Evolutionary conservation across 352 stramenopile species (phyloP).

Genomic region (Elongisporangium anandrum): DNA sequence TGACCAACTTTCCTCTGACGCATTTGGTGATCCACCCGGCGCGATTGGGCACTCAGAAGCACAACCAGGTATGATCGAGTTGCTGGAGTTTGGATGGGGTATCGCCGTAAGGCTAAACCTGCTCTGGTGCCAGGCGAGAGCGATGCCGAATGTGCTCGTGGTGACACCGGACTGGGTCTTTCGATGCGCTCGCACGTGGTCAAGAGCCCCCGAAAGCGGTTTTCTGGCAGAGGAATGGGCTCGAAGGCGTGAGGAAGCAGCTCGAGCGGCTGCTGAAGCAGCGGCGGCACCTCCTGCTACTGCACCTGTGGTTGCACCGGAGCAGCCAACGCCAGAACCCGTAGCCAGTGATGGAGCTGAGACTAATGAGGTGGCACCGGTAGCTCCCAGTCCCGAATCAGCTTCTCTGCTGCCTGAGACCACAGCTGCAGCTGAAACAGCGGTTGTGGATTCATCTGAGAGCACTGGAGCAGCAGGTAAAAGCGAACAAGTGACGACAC

Average conservation of each 20-base stretch:
- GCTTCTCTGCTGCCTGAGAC: slow-evolving; percentile 8
- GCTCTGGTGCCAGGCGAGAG: slow-evolving; percentile 34
- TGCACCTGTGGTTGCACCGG: neutral
- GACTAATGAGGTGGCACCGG: neutral
- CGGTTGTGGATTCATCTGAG: neutral
- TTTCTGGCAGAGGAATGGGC: slow-evolving; percentile 71
- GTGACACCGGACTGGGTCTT: slow-evolving; percentile 81
- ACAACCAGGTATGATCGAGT: slow-evolving; percentile 38
- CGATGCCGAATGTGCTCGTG: slow-evolving; percentile 49
- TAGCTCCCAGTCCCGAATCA: neutral
- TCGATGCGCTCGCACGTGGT: slow-evolving; percentile 72
- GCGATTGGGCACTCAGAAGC: slow-evolving; percentile 77
- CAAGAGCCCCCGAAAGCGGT: slow-evolving; percentile 46
- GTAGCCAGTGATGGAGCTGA: neutral
- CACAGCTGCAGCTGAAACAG: slow-evolving; percentile 12
- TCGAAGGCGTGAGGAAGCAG: slow-evolving; percentile 22
- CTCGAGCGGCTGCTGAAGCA: slow-evolving; percentile 4
- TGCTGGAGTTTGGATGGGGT: neutral
- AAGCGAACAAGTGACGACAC: neutral
- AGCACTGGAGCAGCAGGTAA: neutral
- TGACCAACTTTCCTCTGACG: slow-evolving; percentile 76
- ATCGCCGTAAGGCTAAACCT: neutral
- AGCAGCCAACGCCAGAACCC: neutral
- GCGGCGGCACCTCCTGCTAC: slow-evolving; percentile 4
- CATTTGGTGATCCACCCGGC: slow-evolving; percentile 82